Evolutionary conservation across 306 rosid genomes (phyloP), one percentile per base, ranked within the genome.

Genomic region (Clitoria ternatea): DNA sequence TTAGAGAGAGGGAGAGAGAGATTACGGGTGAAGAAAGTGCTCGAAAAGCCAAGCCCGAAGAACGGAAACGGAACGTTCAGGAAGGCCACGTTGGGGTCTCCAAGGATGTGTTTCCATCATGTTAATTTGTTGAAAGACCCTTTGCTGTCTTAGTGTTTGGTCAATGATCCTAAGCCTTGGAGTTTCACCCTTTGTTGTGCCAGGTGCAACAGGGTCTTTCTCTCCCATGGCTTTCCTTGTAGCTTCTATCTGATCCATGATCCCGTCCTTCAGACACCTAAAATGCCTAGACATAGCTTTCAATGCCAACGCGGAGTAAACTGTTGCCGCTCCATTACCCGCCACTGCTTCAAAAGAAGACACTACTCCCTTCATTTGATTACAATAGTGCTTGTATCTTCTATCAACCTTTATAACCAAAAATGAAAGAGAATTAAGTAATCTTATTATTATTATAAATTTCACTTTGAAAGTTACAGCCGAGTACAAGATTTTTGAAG

Each of bases 41-140:
- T 93, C 98, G 19, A 93, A 93, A 19, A 93, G 98, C 98, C 98
- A 93, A 56, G 98, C 96, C 0, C 98, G 76, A 4, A 93, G 97
- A 37, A 93, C 75, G 0, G 98, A 90, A 55, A 93, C 98, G 7
- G 98, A 90, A 4, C 97, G 76, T 39, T 93, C 97, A 0, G 98
- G 98, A 26, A 93, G 98, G 72, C 98, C 98, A 14, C 98, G 98
- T 61, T 93, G 98, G 42, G 98, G 98, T 22, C 98, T 77, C 98
- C 98, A 93, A 0, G 99, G 99, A 74, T 95, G 99, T 13, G 73
- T 86, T 62, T 95, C 99, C 96, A 95, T 91, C 87, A 95, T 77
- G 82, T 30, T 85, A 61, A 91, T 89, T 71, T 95, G 99, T 26
- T 95, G 99, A 37, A 91, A 91, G 1, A 96, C 97, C 48, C 90